Conservation (phyloP, 2,329 filamentous ascomycete genomes). For the Hymenoscyphus scutula region DNA sequence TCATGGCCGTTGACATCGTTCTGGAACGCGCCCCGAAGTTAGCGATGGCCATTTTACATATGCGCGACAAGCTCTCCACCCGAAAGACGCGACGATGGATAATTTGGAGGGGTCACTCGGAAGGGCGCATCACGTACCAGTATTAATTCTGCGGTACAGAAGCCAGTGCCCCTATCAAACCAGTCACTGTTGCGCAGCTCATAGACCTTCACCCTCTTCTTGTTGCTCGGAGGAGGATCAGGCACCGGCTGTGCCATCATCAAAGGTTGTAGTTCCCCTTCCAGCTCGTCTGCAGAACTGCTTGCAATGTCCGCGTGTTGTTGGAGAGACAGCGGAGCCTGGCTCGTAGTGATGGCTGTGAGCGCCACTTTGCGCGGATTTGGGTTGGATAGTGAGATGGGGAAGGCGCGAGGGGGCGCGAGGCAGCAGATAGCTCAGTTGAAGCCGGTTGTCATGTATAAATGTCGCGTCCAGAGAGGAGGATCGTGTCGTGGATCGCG, state of each 20-base stretch:
- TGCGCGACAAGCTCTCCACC: neutral
- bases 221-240: slow-evolving; percentile 59
- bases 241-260: slow-evolving; percentile 71
- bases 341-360: slow-evolving; percentile 26
- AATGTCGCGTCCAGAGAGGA: neutral
- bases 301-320: slow-evolving; percentile 57
- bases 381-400: slow-evolving; percentile 9
- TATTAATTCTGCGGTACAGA: slow-evolving; percentile 66
- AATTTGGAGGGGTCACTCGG: neutral
- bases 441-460: slow-evolving; percentile 16
- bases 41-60: slow-evolving; percentile 24
- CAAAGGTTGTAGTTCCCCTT: slow-evolving; percentile 59
- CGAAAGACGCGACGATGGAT: neutral
- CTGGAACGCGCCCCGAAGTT: slow-evolving; percentile 40
- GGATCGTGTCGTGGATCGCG: neutral
- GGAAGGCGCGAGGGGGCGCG: slow-evolving; percentile 13
- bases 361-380: slow-evolving; percentile 29
- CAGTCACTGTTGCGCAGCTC: slow-evolving; percentile 98
- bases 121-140: slow-evolving; percentile 27
- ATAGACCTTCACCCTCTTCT: slow-evolving; percentile 93
- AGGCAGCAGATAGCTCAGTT: slow-evolving; percentile 9
- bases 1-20: slow-evolving; percentile 61
- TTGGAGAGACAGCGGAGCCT: slow-evolving; percentile 52
- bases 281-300: slow-evolving; percentile 48
- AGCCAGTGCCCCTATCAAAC: slow-evolving; percentile 96